A percentile compares a stretch with the other conserved stretches of the same genome.
phyloP scores from a whole-genome alignment of 371 early-diverging fungal species.

The Entomophthora muscae region DNA sequence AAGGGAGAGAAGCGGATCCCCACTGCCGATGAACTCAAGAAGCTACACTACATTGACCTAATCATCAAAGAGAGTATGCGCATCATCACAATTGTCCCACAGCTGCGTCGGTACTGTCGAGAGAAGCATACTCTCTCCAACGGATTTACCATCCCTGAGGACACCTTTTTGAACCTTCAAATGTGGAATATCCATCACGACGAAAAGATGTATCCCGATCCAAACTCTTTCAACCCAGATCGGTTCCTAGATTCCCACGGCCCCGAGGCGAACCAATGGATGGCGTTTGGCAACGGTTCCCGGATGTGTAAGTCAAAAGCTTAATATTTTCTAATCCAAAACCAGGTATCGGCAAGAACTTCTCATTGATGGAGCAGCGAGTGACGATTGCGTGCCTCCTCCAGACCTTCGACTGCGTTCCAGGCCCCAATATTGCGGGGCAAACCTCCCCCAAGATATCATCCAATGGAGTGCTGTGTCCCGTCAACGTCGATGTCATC shows the following conservation, averaged over 20 bases:
- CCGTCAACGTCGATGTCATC: conserved; percentile 11
- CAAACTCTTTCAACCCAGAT: neutral
- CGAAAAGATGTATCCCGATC: neutral
- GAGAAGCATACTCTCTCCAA: neutral
- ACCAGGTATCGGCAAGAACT: conserved; percentile 28
- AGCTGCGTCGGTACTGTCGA: neutral
- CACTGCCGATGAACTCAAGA: neutral
- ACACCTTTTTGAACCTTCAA: neutral
- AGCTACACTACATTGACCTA: neutral
- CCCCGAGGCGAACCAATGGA: neutral
- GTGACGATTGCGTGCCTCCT: conserved; percentile 24
- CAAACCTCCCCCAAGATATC: neutral
- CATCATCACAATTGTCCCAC: neutral
- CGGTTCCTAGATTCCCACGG: neutral
- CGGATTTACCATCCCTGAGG: neutral
- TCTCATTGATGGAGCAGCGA: conserved; percentile 31
- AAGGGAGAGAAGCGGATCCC: neutral
- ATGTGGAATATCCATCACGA: neutral
- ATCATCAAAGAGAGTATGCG: conserved; percentile 4
- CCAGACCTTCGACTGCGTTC: conserved; percentile 10
- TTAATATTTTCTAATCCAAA: neutral
- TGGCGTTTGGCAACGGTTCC: conserved; percentile 3
- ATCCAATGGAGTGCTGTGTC: neutral
- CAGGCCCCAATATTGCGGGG: neutral
- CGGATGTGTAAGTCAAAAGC: neutral